Conservation (phyloP, 2,329 filamentous ascomycete genomes). For the Lomentospora prolificans region DNA sequence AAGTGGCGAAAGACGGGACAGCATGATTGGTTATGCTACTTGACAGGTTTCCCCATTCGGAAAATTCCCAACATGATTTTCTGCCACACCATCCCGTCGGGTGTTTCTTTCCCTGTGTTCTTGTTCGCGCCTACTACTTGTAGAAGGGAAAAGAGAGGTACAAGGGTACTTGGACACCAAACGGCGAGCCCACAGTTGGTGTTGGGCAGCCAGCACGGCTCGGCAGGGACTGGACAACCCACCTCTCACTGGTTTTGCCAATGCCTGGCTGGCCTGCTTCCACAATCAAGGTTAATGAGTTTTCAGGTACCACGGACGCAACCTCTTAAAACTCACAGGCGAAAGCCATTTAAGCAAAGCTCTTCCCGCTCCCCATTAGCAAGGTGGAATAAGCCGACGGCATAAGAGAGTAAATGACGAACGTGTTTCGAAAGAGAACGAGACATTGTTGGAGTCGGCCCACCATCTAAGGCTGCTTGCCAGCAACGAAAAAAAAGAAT, state of each 20-base stretch:
- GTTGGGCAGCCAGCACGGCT: slow-evolving; percentile 2
- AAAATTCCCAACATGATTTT: background rate
- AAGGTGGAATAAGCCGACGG: background rate
- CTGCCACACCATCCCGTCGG: background rate
- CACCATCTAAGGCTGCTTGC: background rate
- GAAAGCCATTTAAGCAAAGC: no score
- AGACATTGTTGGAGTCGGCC: background rate
- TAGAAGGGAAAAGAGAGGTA: background rate
- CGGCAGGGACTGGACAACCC: no score
- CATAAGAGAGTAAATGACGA: slow-evolving; percentile 2
- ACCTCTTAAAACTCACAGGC: background rate
- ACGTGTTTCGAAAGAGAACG: background rate
- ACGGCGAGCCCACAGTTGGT: background rate
- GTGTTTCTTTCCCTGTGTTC: background rate
- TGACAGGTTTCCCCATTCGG: slow-evolving; percentile 2
- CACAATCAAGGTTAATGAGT: background rate
- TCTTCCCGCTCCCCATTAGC: background rate
- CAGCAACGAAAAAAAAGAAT: background rate
- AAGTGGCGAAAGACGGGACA: background rate
- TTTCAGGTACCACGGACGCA: background rate
- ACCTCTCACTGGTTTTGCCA: background rate
- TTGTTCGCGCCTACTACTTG: background rate
- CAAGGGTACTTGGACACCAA: no score
- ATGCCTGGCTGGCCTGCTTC: background rate
- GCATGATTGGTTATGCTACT: background rate